Evolutionary conservation across 1,284 basidiomycete species (phyloP).

Genomic region (Boletellus sp.): DNA sequence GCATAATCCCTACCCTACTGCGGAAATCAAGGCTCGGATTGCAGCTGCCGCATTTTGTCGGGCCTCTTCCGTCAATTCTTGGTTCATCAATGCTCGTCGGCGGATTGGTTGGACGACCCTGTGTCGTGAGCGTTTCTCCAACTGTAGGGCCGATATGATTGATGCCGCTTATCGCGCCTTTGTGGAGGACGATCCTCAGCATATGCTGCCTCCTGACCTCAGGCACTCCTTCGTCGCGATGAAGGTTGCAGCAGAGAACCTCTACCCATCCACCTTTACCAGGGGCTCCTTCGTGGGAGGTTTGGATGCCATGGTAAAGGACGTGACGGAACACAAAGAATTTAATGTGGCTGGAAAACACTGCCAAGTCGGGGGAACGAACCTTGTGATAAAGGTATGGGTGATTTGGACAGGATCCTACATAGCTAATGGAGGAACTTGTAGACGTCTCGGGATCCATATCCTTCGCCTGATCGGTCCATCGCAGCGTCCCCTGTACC

Average conservation of each 20-base stretch:
- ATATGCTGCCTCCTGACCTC: slow-evolving; percentile 24
- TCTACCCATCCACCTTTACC: slow-evolving; percentile 32
- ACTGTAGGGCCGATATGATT: slow-evolving; percentile 37
- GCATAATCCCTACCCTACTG: slow-evolving; percentile 49
- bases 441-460: slow-evolving; percentile 6
- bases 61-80: slow-evolving; percentile 37
- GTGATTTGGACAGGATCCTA: background rate
- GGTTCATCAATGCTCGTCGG: slow-evolving; percentile 48
- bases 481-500: slow-evolving; percentile 1
- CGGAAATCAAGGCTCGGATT: slow-evolving; percentile 20
- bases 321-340: slow-evolving; percentile 18
- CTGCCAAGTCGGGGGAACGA: background rate
- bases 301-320: slow-evolving; percentile 27
- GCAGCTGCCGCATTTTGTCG: slow-evolving; percentile 7
- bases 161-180: slow-evolving; percentile 42
- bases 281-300: slow-evolving; percentile 28
- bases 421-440: background rate
- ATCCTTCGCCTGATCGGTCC: slow-evolving; percentile 15
- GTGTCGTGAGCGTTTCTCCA: slow-evolving; percentile 36
- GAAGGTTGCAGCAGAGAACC: slow-evolving; percentile 29
- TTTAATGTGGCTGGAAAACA: too few relatives aligned
- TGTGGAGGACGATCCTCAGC: slow-evolving; percentile 28
- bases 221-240: slow-evolving; percentile 35
- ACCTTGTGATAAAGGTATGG: slow-evolving; percentile 6
- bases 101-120: slow-evolving; percentile 53